Percentiles rank a stretch among this genome's conserved stretches.
Evolutionary conservation across 164 flowering plant genomes (phyloP).

Genomic region (Protea cynaroides): DNA sequence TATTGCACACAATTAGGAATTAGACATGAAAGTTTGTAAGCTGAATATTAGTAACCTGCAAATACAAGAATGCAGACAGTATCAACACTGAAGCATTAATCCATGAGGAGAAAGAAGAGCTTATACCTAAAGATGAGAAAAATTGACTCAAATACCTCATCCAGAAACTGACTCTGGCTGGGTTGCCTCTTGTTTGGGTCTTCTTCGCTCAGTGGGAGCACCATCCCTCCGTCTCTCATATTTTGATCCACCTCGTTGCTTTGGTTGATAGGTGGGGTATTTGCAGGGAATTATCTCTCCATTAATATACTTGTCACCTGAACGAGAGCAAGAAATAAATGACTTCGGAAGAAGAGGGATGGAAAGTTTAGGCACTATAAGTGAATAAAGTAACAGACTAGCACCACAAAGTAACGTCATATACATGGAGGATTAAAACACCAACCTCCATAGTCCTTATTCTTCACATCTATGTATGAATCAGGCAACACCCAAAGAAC

Average conservation of each 20-base stretch:
- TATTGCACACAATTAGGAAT: neutral
- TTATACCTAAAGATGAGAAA: neutral
- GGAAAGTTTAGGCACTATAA: neutral
- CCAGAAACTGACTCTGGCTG: constrained; percentile 38
- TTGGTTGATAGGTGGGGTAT: constrained; percentile 92
- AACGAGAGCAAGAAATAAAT: constrained; percentile 5
- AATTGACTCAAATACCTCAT: constrained; percentile 24
- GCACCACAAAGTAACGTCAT: neutral
- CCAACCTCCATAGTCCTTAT: constrained; percentile 97
- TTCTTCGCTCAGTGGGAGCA: constrained; percentile 53
- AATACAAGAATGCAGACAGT: neutral
- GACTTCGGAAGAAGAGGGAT: neutral
- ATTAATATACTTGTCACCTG: constrained; percentile 88
- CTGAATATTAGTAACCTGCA: neutral
- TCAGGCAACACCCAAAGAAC: constrained; percentile 99
- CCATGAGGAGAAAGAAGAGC: neutral
- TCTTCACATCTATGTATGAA: constrained; percentile 92
- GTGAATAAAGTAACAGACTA: neutral
- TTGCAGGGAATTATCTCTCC: constrained; percentile 96
- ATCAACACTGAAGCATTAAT: too few relatives aligned
- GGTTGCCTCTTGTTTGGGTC: constrained; percentile 40
- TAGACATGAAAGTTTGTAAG: neutral
- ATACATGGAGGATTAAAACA: neutral
- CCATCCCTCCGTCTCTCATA: constrained; percentile 71
- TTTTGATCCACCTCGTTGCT: constrained; percentile 54